phyloP scores from a whole-genome alignment of 495 filamentous ascomycete species.

The Annulohypoxylon nitens region DNA sequence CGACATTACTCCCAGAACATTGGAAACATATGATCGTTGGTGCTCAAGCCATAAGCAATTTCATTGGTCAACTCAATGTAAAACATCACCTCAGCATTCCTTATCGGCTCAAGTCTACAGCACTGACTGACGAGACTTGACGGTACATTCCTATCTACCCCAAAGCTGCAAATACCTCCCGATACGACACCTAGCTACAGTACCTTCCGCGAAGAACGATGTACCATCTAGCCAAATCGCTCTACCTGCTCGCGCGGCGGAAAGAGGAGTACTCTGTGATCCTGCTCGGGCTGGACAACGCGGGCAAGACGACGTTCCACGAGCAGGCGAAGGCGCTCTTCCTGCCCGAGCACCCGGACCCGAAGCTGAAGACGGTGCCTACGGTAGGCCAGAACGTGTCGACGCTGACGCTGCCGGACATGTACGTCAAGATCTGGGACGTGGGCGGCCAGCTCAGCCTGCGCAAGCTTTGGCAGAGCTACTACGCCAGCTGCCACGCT shows the following conservation, averaged over 20 bases:
- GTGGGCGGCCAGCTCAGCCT: conserved; percentile 92
- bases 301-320: conserved; percentile 98
- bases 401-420: conserved; percentile 85
- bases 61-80: conserved; percentile 37
- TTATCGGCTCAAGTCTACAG: conserved; percentile 13
- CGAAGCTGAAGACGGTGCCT: conserved; percentile 82
- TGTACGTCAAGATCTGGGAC: conserved; percentile 99
- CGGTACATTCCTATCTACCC: conserved; percentile 1
- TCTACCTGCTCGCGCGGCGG: conserved; percentile 93
- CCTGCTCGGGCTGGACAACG: conserved; percentile 96
- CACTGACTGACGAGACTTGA: no score
- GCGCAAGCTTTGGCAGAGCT: conserved; percentile 93
- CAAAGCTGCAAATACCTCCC: background rate
- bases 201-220: conserved; percentile 52
- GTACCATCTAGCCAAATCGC: conserved; percentile 96
- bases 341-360: conserved; percentile 71
- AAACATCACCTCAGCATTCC: conserved; percentile 28
- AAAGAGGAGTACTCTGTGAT: conserved; percentile 99
- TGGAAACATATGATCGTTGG: background rate
- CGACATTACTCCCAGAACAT: background rate
- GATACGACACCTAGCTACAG: background rate
- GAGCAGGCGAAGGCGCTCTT: conserved; percentile 93
- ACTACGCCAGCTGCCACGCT: conserved; percentile 92
- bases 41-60: conserved; percentile 1
- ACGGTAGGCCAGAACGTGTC: conserved; percentile 98